Conservation (phyloP, 2,329 filamentous ascomycete genomes). For the Mycosphaerelloides madeirae region DNA sequence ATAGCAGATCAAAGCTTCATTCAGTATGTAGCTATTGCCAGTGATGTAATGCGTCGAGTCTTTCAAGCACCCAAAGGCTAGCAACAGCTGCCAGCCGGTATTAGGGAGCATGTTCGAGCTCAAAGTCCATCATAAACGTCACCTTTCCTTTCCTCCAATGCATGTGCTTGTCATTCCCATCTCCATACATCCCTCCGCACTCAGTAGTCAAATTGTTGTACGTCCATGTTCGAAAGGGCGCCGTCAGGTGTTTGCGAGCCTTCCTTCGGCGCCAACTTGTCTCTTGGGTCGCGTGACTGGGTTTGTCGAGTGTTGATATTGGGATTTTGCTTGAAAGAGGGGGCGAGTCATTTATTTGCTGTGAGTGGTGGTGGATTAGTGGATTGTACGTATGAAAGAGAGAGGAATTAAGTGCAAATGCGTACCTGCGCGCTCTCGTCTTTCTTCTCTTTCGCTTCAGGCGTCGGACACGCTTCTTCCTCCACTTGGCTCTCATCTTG, state of each 20-base stretch:
- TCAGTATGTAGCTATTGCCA: conserved; percentile 12
- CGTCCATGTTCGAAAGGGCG: conserved; percentile 16
- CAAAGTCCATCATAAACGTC: conserved; percentile 12
- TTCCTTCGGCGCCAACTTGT: conserved; percentile 31
- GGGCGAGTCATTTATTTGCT: conserved; percentile 47
- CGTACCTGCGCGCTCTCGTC: conserved; percentile 96
- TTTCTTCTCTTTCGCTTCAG: conserved; percentile 99
- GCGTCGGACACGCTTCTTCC: conserved; percentile 99
- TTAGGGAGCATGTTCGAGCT: conserved; percentile 22
- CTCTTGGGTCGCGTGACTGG: conserved; percentile 31
- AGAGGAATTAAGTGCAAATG: conserved; percentile 17
- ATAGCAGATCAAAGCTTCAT: conserved; percentile 17
- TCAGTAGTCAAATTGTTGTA: conserved; percentile 17
- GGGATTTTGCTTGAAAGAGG: conserved; percentile 16
- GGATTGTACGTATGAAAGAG: conserved; percentile 15
- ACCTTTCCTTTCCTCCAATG: conserved; percentile 12
- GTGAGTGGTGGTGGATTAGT: conserved; percentile 2
- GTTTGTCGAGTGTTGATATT: conserved; percentile 21
- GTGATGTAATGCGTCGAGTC: conserved; percentile 5
- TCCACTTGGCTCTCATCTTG: conserved; percentile 94
- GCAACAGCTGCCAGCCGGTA: conserved; percentile 21
- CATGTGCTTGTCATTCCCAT: conserved; percentile 12
- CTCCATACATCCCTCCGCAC: conserved; percentile 15
- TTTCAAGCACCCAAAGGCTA: conserved; percentile 26
- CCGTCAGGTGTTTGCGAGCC: conserved; percentile 32